Percentiles rank a stretch among this genome's conserved stretches.
phyloP scores from a whole-genome alignment of 2,329 filamentous ascomycete species.

The Fusarium verticillioides region DNA sequence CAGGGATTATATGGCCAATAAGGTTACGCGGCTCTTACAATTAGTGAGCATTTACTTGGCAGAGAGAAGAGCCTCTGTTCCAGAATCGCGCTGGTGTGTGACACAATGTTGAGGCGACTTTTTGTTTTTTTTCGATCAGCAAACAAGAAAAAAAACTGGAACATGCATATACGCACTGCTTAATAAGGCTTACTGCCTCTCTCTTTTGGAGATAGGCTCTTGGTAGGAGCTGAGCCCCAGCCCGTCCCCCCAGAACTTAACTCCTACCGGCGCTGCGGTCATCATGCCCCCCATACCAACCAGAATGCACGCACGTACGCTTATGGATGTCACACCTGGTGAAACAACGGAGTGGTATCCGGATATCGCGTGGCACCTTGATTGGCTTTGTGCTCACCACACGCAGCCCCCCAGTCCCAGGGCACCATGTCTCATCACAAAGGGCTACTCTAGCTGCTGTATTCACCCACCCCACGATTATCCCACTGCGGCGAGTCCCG shows the following conservation, averaged over 20 bases:
- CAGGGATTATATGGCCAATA: neutral
- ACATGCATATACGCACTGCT: neutral
- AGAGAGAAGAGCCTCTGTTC: neutral
- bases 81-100: neutral
- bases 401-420: neutral
- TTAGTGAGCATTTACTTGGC: neutral
- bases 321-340: neutral
- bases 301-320: neutral
- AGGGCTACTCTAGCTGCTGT: neutral
- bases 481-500: neutral
- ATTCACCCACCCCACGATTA: neutral
- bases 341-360: neutral
- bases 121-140: neutral
- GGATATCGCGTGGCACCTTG: constrained; percentile 3
- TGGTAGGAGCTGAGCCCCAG: neutral
- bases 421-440: neutral
- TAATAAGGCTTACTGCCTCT: neutral
- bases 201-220: neutral
- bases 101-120: neutral
- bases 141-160: neutral
- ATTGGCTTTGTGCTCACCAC: neutral
- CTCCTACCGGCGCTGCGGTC: neutral
- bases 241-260: neutral
- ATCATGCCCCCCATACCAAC: neutral
- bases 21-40: neutral